Conservation (phyloP, 768 basidiomycete genomes). For the Agrocybe pediades region DNA sequence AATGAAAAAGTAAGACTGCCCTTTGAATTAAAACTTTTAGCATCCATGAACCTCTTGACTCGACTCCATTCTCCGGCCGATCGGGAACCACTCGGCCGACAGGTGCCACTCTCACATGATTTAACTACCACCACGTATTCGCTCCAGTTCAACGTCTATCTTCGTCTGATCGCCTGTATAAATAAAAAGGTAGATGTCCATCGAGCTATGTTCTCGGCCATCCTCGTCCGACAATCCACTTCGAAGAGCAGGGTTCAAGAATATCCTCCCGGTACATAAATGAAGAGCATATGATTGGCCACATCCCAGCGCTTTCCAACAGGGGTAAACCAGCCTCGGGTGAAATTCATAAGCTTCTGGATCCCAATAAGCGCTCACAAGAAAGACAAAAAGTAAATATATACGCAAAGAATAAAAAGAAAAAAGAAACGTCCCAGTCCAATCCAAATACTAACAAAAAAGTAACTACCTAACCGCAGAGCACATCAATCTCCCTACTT, state of each 20-base stretch:
- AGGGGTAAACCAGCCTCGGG: too few relatives aligned
- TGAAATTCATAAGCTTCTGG: not conserved
- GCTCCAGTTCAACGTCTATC: not conserved
- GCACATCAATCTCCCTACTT: not conserved
- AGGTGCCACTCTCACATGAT: conserved; percentile 11
- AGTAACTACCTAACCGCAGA: too few relatives aligned
- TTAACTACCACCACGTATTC: not conserved
- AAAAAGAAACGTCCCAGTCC: too few relatives aligned
- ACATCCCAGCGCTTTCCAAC: not conserved
- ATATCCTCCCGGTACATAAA: not conserved
- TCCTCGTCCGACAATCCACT: not conserved
- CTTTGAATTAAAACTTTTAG: conserved; percentile 18
- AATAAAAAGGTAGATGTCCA: not conserved
- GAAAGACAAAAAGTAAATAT: too few relatives aligned
- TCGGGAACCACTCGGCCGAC: conserved; percentile 13
- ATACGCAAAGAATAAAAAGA: too few relatives aligned
- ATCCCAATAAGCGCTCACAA: not conserved
- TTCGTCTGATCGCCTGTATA: not conserved
- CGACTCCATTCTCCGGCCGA: conserved; percentile 14
- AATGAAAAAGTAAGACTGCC: not conserved
- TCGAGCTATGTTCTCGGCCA: not conserved
- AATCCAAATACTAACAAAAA: too few relatives aligned
- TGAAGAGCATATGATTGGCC: not conserved
- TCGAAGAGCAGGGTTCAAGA: not conserved
- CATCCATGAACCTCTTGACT: conserved; percentile 10